Base-by-base conservation (phyloP, 176 grass and related monocot species). In the Carex kokanica region DNA sequence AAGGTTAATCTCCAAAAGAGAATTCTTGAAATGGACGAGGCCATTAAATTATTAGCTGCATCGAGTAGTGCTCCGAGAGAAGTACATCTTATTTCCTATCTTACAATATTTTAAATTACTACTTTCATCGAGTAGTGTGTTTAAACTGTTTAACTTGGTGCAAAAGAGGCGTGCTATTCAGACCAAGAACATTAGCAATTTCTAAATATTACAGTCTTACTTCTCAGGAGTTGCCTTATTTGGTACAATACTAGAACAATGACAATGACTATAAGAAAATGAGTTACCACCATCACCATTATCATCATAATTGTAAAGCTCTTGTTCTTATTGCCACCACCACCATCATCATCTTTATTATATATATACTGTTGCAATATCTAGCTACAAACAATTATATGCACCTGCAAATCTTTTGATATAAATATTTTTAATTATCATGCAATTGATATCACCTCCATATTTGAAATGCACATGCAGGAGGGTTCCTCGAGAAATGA, bases 1-100 rank as follows among this genome's bases (percentile, higher is more conserved):
- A 97, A 97, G 73, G 89, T 81, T 8, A 93, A 68, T 85, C 89
- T 97, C 74, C 89, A 91, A 43, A 86, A 83, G 81, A 97, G 79
- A 87, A 85, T 87, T 72, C 64, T 90, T 36, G 89, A 89, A 70
- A 87, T 93, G 87, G 84, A 93, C 17, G 85, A 97, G 86, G 88
- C 78, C 17, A 68, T 87, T 2, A 83, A 89, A 47, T 58, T 80
- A 81, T 51, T 97, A 23, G 49, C 20, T 61, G 59, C 69, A 51
- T 88, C 91, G 23, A 88, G 56, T 32, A 74, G 74, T 75, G 21
- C 17, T 53, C 56, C 41, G n/a, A 78, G 31, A 45, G 60, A 77
- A 29, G 62, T 66, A 72, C 9, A 12, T 12, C 64, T 24, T 32
- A 12, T 27, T 54, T 7, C 13, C 18, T 77, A 14, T 75, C 69